Conservation (phyloP, 2,329 filamentous ascomycete species). For the Pseudopyricularia cyperi region DNA sequence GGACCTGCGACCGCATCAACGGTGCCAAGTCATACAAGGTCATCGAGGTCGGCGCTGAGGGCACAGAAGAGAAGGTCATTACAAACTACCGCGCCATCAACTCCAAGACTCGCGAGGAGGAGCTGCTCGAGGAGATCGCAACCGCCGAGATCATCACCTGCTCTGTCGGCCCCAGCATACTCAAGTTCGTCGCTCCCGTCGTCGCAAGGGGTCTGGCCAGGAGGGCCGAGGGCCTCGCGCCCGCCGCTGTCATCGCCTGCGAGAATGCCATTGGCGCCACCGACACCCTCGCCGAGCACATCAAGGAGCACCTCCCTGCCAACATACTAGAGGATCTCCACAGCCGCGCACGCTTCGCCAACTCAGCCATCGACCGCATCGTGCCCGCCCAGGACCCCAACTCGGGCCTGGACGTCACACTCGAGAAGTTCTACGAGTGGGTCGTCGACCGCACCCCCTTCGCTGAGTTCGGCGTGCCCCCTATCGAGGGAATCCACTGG, state of each 20-base stretch:
- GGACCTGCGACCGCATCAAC: slow-evolving; percentile 70
- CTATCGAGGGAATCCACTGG: slow-evolving; percentile 43
- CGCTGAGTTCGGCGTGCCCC: slow-evolving; percentile 2
- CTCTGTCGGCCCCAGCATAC: slow-evolving; percentile 89
- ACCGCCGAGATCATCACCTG: slow-evolving; percentile 88
- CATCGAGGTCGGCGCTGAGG: slow-evolving; percentile 80
- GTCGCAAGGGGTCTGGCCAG: slow-evolving; percentile 88
- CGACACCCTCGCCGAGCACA: slow-evolving; percentile 70
- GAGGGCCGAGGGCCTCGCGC: slow-evolving; percentile 50
- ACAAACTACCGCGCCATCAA: slow-evolving; percentile 96
- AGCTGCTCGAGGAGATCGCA: slow-evolving; percentile 73
- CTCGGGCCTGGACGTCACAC: slow-evolving; percentile 77
- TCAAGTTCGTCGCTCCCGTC: slow-evolving; percentile 90
- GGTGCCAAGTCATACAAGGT: slow-evolving; percentile 69
- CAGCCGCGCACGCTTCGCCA: slow-evolving; percentile 77
- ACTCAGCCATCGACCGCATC: slow-evolving; percentile 97
- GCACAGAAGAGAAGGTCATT: slow-evolving; percentile 69
- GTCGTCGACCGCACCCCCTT: slow-evolving; percentile 62
- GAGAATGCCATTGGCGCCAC: slow-evolving; percentile 97
- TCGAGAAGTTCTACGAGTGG: slow-evolving; percentile 99
- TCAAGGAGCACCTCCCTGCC: slow-evolving; percentile 62
- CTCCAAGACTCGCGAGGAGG: slow-evolving; percentile 71
- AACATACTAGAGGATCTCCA: slow-evolving; percentile 55
- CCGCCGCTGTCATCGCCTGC: slow-evolving; percentile 87
- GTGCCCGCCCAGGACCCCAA: slow-evolving; percentile 78